These are phyloP conservation scores for Domatiomyces catenatus DNA, from an alignment of 2,329 filamentous ascomycete species.

Conservation along the genomic window DNA sequence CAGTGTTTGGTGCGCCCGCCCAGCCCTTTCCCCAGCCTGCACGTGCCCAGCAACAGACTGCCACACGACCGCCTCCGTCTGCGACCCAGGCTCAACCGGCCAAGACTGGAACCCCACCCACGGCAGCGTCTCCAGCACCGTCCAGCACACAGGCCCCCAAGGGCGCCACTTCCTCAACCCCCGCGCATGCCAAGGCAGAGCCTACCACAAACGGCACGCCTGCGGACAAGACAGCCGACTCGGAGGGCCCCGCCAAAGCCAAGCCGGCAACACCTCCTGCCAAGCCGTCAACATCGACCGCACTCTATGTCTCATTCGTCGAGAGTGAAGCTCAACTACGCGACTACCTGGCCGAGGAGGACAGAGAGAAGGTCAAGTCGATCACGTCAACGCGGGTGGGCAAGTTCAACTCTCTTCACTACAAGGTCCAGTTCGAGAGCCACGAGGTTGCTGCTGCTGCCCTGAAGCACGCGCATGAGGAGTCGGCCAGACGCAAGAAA, in stretches of 20 bases:
- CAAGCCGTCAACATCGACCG: conserved; percentile 53
- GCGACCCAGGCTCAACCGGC: not conserved
- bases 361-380: conserved; percentile 63
- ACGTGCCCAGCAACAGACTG: conserved; percentile 19
- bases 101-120: conserved; percentile 18
- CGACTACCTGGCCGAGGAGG: conserved; percentile 67
- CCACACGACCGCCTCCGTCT: conserved; percentile 8
- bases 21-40: conserved; percentile 21
- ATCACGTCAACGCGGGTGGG: conserved; percentile 44
- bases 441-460: conserved; percentile 66
- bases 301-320: conserved; percentile 78
- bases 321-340: conserved; percentile 69
- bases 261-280: conserved; percentile 39
- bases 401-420: conserved; percentile 60
- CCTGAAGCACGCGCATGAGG: conserved; percentile 51
- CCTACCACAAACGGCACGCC: conserved; percentile 36
- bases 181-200: conserved; percentile 15
- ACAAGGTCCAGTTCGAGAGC: conserved; percentile 72
- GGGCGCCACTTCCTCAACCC: conserved; percentile 31
- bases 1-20: conserved; percentile 29
- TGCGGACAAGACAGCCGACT: conserved; percentile 30
- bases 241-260: conserved; percentile 38
- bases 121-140: conserved; percentile 26
- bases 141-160: conserved; percentile 32
- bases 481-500: conserved; percentile 55